Evolutionary conservation across 106 monocot genomes (phyloP).

Genomic region (Dendrobium huoshanense): DNA sequence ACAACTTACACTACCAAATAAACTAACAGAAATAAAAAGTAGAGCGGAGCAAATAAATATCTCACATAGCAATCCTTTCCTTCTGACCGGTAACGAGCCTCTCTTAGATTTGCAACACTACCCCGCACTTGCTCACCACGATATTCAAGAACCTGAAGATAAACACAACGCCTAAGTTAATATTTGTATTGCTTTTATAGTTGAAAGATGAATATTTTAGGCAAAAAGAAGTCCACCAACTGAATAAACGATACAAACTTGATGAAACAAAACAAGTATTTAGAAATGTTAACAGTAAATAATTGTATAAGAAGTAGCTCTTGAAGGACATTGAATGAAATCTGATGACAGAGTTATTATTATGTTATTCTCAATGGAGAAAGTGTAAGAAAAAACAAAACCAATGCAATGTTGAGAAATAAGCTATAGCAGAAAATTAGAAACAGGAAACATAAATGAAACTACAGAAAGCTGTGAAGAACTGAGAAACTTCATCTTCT

Average conservation of each 20-base stretch:
- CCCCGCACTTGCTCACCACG: constrained; percentile 91
- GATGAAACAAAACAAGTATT: neutral
- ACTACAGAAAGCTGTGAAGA: too few relatives aligned
- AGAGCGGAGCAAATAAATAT: neutral
- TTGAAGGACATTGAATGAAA: neutral
- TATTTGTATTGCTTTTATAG: neutral
- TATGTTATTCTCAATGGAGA: neutral
- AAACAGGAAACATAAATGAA: too few relatives aligned
- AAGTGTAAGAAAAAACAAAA: neutral
- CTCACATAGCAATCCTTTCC: constrained; percentile 95
- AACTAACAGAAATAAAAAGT: neutral
- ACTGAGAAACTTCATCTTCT: too few relatives aligned
- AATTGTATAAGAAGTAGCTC: neutral
- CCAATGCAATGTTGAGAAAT: neutral
- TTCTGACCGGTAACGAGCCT: constrained; percentile 55
- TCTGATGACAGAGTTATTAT: neutral
- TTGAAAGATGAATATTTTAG: neutral
- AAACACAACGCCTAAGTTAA: neutral
- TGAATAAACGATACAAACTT: neutral
- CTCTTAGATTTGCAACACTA: constrained; percentile 84
- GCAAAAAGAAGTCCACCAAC: neutral
- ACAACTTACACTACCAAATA: neutral
- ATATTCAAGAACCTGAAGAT: constrained; percentile 77
- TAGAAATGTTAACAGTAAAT: neutral
- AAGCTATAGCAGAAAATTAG: too few relatives aligned